Percentiles rank a stretch among this genome's conserved stretches.
These are phyloP conservation scores for Trichosporon coremiiforme DNA, from an alignment of 1,284 basidiomycete genomes.

Conservation along the genomic window DNA sequence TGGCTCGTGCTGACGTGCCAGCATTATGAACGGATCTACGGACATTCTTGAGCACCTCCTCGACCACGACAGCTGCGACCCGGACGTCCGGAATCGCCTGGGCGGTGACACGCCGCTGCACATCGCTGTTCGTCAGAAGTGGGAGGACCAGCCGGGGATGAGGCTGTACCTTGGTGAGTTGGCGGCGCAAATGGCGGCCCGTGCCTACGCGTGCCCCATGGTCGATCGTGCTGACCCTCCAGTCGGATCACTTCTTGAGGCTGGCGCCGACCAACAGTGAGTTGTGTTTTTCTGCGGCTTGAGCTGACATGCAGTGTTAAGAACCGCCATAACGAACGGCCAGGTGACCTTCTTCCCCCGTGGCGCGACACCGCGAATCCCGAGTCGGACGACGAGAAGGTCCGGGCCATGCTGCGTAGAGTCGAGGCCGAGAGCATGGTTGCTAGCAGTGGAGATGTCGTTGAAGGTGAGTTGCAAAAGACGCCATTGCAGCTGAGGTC, in stretches of 20 bases:
- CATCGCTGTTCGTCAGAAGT: conserved; percentile 67
- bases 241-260: conserved; percentile 70
- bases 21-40: conserved; percentile 61
- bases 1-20: conserved; percentile 25
- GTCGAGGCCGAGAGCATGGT: conserved; percentile 50
- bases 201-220: background rate
- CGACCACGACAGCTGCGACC: conserved; percentile 74
- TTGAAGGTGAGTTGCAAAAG: conserved; percentile 49
- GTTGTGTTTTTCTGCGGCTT: too few species aligned
- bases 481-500: too few species aligned
- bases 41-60: conserved; percentile 73
- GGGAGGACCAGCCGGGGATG: conserved; percentile 65
- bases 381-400: conserved; percentile 49
- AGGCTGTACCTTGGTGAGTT: conserved; percentile 56
- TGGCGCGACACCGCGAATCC: conserved; percentile 37
- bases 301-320: conserved; percentile 62
- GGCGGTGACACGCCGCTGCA: conserved; percentile 80
- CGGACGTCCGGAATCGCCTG: conserved; percentile 74
- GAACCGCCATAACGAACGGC: conserved; percentile 68
- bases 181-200: background rate
- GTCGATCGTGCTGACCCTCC: conserved; percentile 40
- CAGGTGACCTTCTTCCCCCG: conserved; percentile 64
- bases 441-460: conserved; percentile 50
- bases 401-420: conserved; percentile 45
- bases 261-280: conserved; percentile 72